Conservation (phyloP, 1,139 yeast genomes). For the Nakaseomyces delphensis region DNA sequence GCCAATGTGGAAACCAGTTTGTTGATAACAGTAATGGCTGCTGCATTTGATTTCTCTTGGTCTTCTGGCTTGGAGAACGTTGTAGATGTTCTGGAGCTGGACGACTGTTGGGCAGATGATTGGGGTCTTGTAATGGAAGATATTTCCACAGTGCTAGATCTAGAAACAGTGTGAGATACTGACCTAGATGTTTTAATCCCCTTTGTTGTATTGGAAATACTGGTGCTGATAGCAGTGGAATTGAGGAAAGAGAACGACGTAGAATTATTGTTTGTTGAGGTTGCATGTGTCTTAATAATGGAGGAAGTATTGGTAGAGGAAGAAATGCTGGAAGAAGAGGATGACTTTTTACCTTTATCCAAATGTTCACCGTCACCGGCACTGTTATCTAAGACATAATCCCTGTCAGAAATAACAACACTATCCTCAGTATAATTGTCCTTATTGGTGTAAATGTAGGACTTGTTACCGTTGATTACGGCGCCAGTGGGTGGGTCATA, state of each 20-base stretch:
- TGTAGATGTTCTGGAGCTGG: background rate
- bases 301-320: slow-evolving; percentile 12
- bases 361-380: slow-evolving; percentile 64
- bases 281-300: too few species aligned
- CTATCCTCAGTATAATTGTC: slow-evolving; percentile 38
- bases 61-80: background rate
- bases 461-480: slow-evolving; percentile 39
- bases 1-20: background rate
- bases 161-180: slow-evolving; percentile 5
- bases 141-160: slow-evolving; percentile 9
- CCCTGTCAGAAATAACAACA: slow-evolving; percentile 51
- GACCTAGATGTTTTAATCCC: background rate
- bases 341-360: slow-evolving; percentile 25
- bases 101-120: slow-evolving; percentile 6
- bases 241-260: slow-evolving; percentile 15
- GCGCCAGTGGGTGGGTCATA: slow-evolving; percentile 59
- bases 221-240: slow-evolving; percentile 17
- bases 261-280: too few species aligned
- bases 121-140: slow-evolving; percentile 2
- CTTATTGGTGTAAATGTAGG: slow-evolving; percentile 50
- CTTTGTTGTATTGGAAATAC: slow-evolving; percentile 7
- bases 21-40: background rate
- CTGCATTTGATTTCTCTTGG: background rate
- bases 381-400: slow-evolving; percentile 48
- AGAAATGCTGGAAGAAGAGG: slow-evolving; percentile 11